Conservation (phyloP, 2,329 filamentous ascomycete species). For the Scedosporium apiospermum region DNA sequence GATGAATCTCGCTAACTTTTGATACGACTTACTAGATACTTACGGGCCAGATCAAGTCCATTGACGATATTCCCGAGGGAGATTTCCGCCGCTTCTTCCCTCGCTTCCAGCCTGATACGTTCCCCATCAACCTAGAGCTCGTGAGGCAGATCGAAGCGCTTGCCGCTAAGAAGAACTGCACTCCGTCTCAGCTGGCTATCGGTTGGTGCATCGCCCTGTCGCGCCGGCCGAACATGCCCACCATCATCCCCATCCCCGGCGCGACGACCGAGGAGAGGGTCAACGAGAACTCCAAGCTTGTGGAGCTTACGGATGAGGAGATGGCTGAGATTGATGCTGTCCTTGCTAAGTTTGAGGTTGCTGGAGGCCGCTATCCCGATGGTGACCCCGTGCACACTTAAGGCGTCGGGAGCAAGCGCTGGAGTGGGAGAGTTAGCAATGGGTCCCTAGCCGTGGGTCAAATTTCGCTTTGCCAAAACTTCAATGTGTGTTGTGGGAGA, state of each 20-base stretch:
- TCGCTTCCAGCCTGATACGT: conserved; percentile 53
- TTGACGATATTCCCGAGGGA: conserved; percentile 44
- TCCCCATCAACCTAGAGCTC: conserved; percentile 55
- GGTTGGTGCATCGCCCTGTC: conserved; percentile 49
- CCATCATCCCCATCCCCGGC: conserved; percentile 58
- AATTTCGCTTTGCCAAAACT: neutral
- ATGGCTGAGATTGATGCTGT: conserved; percentile 39
- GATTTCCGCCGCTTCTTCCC: conserved; percentile 38
- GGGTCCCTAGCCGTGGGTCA: neutral
- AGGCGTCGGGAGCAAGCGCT: neutral
- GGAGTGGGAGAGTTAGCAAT: neutral
- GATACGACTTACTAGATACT: conserved; percentile 27
- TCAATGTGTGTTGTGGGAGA: neutral
- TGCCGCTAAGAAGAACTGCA: conserved; percentile 50
- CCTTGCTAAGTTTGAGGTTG: conserved; percentile 35
- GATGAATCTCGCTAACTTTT: neutral
- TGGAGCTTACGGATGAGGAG: conserved; percentile 41
- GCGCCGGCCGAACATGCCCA: conserved; percentile 40
- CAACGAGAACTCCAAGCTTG: conserved; percentile 46
- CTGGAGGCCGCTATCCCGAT: conserved; percentile 39
- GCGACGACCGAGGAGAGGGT: conserved; percentile 47
- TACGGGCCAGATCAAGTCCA: conserved; percentile 42
- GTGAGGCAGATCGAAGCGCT: conserved; percentile 47
- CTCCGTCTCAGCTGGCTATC: conserved; percentile 55
- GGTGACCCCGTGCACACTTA: conserved; percentile 26